Evolutionary conservation across 2,329 filamentous ascomycete species (phyloP), one percentile per base, ranked within the genome.

Genomic region (Cladorrhinum sp.): DNA sequence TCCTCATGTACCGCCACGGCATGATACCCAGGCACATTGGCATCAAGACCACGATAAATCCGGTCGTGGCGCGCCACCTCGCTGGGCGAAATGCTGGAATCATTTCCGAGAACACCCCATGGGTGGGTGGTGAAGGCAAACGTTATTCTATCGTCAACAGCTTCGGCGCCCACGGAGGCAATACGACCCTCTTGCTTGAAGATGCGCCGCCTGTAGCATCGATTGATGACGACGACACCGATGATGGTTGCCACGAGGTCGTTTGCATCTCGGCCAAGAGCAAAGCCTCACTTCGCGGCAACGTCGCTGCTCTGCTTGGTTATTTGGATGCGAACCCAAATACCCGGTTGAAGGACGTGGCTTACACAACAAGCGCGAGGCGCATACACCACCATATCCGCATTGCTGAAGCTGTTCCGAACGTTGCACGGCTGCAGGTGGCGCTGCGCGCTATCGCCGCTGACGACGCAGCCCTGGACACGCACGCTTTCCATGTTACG

Each of bases 91-190:
- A 48, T n/a, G 41, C 16, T n/a, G 7, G 16, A 6, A 48, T 48
- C 18, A n/a, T n/a, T n/a, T 8, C 16, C 6, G 7, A 48, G 41
- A 48, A 7, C 41, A 48, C 41, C 7, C 41, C 41, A 7, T 48
- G 41, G 41, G 10, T 22, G 48, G 1, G 7, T 13, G 29, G 13
- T 6, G 18, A n/a, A 7, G 41, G 41, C 41, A 48, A 48, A n/a
- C 6, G 79, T 20, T 71, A 75, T 9, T 73, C 80, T 3, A 81
- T 82, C 58, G 71, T 88, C 61, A 90, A 90, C 75, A 89, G 88
- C 73, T 48, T 48, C 16, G 41, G 41, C 41, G 41, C 41, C 7
- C 7, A 7, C 5, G 41, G 41, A 7, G 41, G 41, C 18, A 48
- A 48, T n/a, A 8, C 41, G 18, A 8, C 41, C 7, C 7, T 90